These are phyloP conservation scores for Cubamyces lactineus DNA, from an alignment of 768 basidiomycete genomes.

Conservation along the genomic window DNA sequence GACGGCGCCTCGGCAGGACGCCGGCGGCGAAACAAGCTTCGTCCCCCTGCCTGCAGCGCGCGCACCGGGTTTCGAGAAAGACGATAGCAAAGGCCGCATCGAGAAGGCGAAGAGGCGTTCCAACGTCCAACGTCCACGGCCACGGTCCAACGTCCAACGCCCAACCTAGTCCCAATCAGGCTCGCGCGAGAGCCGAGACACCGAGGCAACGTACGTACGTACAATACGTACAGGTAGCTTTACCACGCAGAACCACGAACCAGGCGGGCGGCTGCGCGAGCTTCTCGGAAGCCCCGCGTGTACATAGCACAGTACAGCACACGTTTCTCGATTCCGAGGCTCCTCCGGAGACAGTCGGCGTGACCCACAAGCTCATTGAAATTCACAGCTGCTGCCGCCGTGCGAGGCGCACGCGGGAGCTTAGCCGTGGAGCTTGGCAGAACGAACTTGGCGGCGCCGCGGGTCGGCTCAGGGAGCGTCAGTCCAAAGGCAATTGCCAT, in stretches of 20 bases:
- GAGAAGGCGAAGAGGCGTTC: conserved; percentile 1
- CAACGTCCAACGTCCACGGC: not conserved
- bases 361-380: not conserved
- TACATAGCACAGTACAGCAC: too few relatives aligned
- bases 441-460: too few relatives aligned
- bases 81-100: not conserved
- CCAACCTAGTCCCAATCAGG: not conserved
- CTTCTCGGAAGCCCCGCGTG: too few relatives aligned
- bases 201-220: too few relatives aligned
- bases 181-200: not conserved
- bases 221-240: too few relatives aligned
- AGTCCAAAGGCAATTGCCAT: too few relatives aligned
- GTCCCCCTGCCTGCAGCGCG: too few relatives aligned
- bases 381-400: not conserved
- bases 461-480: too few relatives aligned
- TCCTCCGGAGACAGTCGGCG: conserved; percentile 1
- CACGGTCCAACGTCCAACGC: not conserved
- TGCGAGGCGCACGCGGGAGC: too few relatives aligned
- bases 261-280: too few relatives aligned
- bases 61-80: not conserved
- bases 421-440: too few relatives aligned
- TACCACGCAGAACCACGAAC: too few relatives aligned
- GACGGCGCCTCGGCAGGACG: conserved; percentile 4
- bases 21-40: not conserved
- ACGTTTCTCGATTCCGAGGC: not conserved